phyloP scores from a whole-genome alignment of 2,329 filamentous ascomycete species.

The Pseudocercospora eumusae region DNA sequence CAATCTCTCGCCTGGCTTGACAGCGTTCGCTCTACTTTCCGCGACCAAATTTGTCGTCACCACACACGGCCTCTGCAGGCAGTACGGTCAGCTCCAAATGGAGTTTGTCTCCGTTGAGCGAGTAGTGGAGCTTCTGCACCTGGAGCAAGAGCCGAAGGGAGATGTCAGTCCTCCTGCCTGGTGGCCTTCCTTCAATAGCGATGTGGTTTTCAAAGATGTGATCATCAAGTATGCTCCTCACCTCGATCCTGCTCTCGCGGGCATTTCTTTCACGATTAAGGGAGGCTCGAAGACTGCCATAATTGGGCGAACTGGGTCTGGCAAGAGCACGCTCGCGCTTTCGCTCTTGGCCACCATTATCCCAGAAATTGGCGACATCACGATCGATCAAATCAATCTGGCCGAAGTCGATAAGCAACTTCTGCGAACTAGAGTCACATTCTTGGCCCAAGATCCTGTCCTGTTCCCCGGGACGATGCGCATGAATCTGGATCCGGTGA shows the following conservation, averaged over 20 bases:
- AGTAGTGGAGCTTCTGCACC: constrained; percentile 75
- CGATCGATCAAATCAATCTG: constrained; percentile 63
- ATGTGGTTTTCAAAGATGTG: constrained; percentile 74
- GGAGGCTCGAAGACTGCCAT: constrained; percentile 77
- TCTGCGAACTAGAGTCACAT: constrained; percentile 63
- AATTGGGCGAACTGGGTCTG: constrained; percentile 77
- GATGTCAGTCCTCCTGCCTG: constrained; percentile 67
- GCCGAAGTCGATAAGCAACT: constrained; percentile 60
- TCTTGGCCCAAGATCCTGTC: constrained; percentile 67
- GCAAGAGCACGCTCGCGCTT: constrained; percentile 75
- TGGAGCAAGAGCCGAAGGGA: constrained; percentile 73
- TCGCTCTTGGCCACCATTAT: constrained; percentile 60
- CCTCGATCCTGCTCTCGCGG: constrained; percentile 69
- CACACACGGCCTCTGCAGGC: constrained; percentile 73
- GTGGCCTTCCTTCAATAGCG: constrained; percentile 73
- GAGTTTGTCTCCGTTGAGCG: constrained; percentile 89
- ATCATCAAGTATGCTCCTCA: constrained; percentile 78
- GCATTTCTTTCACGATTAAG: constrained; percentile 72
- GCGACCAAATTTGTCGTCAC: constrained; percentile 68
- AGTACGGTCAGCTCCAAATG: constrained; percentile 84
- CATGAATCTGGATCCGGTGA: constrained; percentile 63
- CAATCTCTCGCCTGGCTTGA: constrained; percentile 72
- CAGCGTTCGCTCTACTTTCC: constrained; percentile 79
- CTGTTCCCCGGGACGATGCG: constrained; percentile 64
- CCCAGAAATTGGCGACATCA: constrained; percentile 58